A percentile compares a stretch with the other conserved stretches of the same genome.
Evolutionary conservation across 2,329 filamentous ascomycete genomes (phyloP).

Genomic region (Penicillium aurantiogriseum): DNA sequence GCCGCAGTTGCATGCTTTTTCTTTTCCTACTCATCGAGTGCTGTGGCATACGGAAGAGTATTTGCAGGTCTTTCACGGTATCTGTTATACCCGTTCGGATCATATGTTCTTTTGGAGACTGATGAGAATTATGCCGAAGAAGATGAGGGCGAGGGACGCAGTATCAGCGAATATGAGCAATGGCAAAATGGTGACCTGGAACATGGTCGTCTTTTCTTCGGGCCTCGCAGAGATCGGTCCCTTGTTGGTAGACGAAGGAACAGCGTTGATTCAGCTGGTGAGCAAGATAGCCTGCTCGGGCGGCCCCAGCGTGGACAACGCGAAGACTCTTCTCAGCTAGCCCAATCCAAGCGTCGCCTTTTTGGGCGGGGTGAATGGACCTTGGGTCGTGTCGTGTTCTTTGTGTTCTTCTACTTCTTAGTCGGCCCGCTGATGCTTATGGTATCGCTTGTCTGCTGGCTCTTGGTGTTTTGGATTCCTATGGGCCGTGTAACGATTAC

Average conservation of each 20-base stretch:
- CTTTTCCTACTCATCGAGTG: slow-evolving; percentile 75
- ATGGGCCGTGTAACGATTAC: slow-evolving; percentile 96
- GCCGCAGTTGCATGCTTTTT: slow-evolving; percentile 77
- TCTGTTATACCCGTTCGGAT: slow-evolving; percentile 93
- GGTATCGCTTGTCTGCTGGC: slow-evolving; percentile 88
- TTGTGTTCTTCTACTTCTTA: slow-evolving; percentile 90
- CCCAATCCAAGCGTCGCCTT: slow-evolving; percentile 71
- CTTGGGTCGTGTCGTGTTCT: slow-evolving; percentile 90
- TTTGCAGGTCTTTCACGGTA: slow-evolving; percentile 83
- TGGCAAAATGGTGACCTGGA: slow-evolving; percentile 98
- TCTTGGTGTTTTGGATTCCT: slow-evolving; percentile 94
- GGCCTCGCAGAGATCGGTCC: slow-evolving; percentile 71
- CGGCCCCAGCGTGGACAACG: slow-evolving; percentile 55
- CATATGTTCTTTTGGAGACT: slow-evolving; percentile 88
- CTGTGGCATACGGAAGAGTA: slow-evolving; percentile 78
- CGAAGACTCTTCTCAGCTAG: slow-evolving; percentile 43
- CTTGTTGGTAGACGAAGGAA: slow-evolving; percentile 82
- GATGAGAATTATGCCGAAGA: slow-evolving; percentile 94
- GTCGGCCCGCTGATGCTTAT: slow-evolving; percentile 82
- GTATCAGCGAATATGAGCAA: slow-evolving; percentile 97
- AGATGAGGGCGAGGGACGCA: slow-evolving; percentile 91
- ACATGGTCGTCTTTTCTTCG: slow-evolving; percentile 93
- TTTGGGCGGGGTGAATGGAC: slow-evolving; percentile 98
- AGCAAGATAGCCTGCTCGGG: slow-evolving; percentile 86
- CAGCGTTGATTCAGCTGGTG: slow-evolving; percentile 83